Percentiles rank a stretch among this genome's conserved stretches.
phyloP scores from a whole-genome alignment of 1,284 basidiomycete species.

The Exobasidium cylindrosporum region DNA sequence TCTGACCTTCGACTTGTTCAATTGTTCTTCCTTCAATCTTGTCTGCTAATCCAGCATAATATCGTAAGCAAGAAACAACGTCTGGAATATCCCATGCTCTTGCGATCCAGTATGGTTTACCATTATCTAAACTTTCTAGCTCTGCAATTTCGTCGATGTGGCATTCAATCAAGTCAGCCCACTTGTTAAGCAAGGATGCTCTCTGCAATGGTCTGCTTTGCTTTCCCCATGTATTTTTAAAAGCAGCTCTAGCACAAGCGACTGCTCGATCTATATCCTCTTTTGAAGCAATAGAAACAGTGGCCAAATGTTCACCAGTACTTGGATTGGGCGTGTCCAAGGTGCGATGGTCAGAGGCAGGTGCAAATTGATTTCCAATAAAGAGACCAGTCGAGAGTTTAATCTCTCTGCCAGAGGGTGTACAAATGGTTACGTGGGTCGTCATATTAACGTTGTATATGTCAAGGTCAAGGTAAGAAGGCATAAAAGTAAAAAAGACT shows the following conservation, averaged over 20 bases:
- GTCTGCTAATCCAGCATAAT: slow-evolving; percentile 18
- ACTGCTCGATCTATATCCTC: slow-evolving; percentile 49
- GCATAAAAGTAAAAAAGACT: no score
- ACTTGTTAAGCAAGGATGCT: slow-evolving; percentile 18
- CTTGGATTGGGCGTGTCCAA: slow-evolving; percentile 46
- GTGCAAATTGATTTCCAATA: slow-evolving; percentile 51
- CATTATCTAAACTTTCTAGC: slow-evolving; percentile 24
- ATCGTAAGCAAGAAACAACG: slow-evolving; percentile 12
- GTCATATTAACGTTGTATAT: no score
- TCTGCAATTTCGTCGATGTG: slow-evolving; percentile 18
- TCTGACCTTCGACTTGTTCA: slow-evolving; percentile 11
- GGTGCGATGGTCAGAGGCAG: slow-evolving; percentile 45
- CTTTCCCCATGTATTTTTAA: slow-evolving; percentile 24
- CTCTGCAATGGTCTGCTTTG: slow-evolving; percentile 18
- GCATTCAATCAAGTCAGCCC: slow-evolving; percentile 27
- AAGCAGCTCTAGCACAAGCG: slow-evolving; percentile 37
- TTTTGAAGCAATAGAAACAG: slow-evolving; percentile 43
- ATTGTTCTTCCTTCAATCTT: slow-evolving; percentile 20
- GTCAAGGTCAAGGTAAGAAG: no score
- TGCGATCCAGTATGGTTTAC: slow-evolving; percentile 25
- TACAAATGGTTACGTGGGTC: no score
- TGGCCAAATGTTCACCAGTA: slow-evolving; percentile 45
- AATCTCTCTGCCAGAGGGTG: slow-evolving; percentile 39
- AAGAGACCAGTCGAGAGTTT: slow-evolving; percentile 42
- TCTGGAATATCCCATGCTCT: slow-evolving; percentile 16